Evolutionary conservation across 2,329 filamentous ascomycete species (phyloP).

Genomic region (Colletotrichum graminicola): DNA sequence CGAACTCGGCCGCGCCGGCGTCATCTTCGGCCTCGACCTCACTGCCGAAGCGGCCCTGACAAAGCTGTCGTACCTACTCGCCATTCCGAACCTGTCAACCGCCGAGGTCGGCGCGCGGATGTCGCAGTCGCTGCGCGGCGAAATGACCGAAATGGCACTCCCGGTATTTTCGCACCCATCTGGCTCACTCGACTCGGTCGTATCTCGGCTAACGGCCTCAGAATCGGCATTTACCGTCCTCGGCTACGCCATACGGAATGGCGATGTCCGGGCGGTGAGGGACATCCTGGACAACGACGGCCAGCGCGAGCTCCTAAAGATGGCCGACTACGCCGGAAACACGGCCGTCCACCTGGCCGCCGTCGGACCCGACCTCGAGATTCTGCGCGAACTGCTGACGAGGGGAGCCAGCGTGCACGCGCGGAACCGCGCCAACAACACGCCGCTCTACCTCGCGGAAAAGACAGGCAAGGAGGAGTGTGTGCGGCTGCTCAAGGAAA

Average conservation of each 20-base stretch:
- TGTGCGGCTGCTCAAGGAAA: constrained; percentile 66
- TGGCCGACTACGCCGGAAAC: constrained; percentile 85
- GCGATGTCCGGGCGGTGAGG: constrained; percentile 73
- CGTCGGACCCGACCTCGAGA: constrained; percentile 64
- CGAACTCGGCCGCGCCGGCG: constrained; percentile 83
- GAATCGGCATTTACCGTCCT: constrained; percentile 79
- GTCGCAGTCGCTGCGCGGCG: constrained; percentile 81
- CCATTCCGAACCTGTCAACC: constrained; percentile 71
- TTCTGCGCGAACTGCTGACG: constrained; percentile 70
- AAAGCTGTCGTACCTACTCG: constrained; percentile 88
- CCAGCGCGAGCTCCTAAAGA: constrained; percentile 74
- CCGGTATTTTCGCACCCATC: constrained; percentile 83
- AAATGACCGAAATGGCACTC: constrained; percentile 81
- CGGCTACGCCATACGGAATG: constrained; percentile 82
- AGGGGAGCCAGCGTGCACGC: constrained; percentile 76
- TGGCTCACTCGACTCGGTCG: constrained; percentile 60
- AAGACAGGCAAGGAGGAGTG: constrained; percentile 67
- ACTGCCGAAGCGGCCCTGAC: constrained; percentile 92
- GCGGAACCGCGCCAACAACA: constrained; percentile 74
- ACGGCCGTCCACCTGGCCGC: constrained; percentile 73
- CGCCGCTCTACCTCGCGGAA: constrained; percentile 73
- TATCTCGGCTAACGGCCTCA: constrained; percentile 58
- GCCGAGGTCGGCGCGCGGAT: constrained; percentile 78
- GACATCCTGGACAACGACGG: constrained; percentile 76
- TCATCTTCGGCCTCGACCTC: constrained; percentile 90